These are phyloP conservation scores for Cyanophora paradoxa DNA, from an alignment of 78 protist genomes.

Conservation along the genomic window DNA sequence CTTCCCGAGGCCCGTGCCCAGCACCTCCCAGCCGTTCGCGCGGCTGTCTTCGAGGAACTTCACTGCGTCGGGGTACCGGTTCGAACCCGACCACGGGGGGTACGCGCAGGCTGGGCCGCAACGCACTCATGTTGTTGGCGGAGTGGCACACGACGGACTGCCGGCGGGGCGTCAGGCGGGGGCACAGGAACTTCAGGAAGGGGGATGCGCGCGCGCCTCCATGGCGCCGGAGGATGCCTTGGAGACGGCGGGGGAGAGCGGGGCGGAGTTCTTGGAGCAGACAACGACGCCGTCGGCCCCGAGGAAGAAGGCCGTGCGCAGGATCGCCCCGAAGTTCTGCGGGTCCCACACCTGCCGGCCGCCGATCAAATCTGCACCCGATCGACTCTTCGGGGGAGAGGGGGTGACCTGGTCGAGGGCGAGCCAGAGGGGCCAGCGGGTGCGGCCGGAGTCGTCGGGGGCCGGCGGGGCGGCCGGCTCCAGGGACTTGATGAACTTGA, in stretches of 20 bases:
- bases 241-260: neutral
- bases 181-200: no score
- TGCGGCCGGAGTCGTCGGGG: neutral
- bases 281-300: conserved; percentile 12
- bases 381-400: neutral
- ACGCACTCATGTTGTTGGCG: no score
- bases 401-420: neutral
- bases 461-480: neutral
- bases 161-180: no score
- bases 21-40: neutral
- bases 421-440: conserved; percentile 13
- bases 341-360: neutral
- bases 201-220: no score
- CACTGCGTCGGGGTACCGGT: no score
- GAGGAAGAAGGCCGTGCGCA: conserved; percentile 21
- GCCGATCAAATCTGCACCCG: neutral
- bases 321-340: conserved; percentile 16
- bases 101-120: no score
- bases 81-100: no score
- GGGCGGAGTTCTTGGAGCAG: neutral
- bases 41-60: neutral
- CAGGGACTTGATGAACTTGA: neutral
- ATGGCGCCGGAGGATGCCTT: neutral
- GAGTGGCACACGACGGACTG: no score
- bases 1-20: neutral